Conservation (phyloP, 1,284 basidiomycete genomes). For the Malassezia brasiliensis region DNA sequence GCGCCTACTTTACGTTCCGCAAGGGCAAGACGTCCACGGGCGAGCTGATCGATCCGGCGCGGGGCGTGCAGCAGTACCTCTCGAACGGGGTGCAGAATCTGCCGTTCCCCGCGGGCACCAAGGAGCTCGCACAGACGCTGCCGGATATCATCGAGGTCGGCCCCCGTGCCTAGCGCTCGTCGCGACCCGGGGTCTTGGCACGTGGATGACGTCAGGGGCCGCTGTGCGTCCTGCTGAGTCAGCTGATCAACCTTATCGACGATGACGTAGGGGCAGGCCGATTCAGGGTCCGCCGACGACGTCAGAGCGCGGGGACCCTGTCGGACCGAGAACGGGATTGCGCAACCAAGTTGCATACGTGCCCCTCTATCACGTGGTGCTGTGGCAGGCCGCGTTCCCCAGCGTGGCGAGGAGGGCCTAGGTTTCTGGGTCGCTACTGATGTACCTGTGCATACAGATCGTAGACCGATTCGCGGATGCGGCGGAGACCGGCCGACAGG, state of each 20-base stretch:
- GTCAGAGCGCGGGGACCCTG: too few species aligned
- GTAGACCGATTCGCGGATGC: conserved; percentile 35
- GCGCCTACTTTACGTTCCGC: conserved; percentile 36
- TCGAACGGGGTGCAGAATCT: conserved; percentile 71
- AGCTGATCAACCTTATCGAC: too few species aligned
- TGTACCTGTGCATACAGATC: conserved; percentile 33
- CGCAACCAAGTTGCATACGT: too few species aligned
- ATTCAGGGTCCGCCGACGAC: too few species aligned
- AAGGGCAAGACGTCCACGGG: conserved; percentile 43
- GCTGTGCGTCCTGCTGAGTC: too few species aligned
- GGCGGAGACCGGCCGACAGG: conserved; percentile 23
- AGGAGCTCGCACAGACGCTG: conserved; percentile 60
- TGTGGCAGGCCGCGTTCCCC: too few species aligned
- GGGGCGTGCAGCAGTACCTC: conserved; percentile 64
- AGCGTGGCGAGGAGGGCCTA: too few species aligned
- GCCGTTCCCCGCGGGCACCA: conserved; percentile 84
- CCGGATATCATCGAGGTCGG: conserved; percentile 38
- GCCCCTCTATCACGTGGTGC: too few species aligned
- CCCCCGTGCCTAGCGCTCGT: background rate
- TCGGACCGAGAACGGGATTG: too few species aligned
- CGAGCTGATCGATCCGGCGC: conserved; percentile 61
- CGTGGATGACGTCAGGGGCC: too few species aligned
- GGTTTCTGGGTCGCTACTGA: background rate
- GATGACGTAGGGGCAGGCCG: too few species aligned
- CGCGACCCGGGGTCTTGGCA: too few species aligned